A percentile compares a stretch with the other conserved stretches of the same genome.
Conservation (phyloP, 345 rosid species). For the Litchi chinensis region DNA sequence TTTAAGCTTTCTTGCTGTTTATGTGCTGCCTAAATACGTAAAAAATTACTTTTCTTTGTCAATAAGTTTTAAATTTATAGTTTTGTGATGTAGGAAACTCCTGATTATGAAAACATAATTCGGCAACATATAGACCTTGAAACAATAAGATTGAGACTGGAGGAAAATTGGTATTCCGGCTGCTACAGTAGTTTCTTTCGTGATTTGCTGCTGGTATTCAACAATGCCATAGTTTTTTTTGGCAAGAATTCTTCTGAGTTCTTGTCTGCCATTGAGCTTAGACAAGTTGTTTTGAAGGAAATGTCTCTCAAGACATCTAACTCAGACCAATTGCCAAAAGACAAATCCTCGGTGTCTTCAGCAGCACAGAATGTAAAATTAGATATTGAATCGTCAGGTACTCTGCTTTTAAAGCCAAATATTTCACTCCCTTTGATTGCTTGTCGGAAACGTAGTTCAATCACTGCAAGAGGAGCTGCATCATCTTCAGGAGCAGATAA, state of each 20-base stretch:
- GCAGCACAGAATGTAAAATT: constrained; percentile 21
- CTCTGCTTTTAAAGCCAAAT: constrained; percentile 34
- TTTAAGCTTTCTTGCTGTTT: background rate
- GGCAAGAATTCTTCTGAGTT: constrained; percentile 46
- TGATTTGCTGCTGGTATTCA: constrained; percentile 63
- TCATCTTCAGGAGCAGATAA: constrained; percentile 31
- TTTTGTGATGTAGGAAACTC: constrained; percentile 45
- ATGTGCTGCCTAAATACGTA: too few species aligned
- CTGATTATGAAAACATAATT: constrained; percentile 42
- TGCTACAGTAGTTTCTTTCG: constrained; percentile 46
- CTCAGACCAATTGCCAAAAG: constrained; percentile 25
- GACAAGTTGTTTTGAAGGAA: constrained; percentile 44
- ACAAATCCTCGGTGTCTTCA: background rate
- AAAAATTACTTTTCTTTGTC: background rate
- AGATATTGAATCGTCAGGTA: constrained; percentile 27
- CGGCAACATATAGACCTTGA: constrained; percentile 63
- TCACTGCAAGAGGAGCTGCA: constrained; percentile 31
- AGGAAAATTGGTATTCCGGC: constrained; percentile 48
- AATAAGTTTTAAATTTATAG: background rate
- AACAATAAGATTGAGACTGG: constrained; percentile 44
- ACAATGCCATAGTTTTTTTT: constrained; percentile 54
- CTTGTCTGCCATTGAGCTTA: constrained; percentile 48
- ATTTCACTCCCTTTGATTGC: constrained; percentile 41
- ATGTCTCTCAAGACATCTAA: constrained; percentile 36
- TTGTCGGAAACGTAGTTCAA: constrained; percentile 56